Evolutionary conservation across 2,329 filamentous ascomycete genomes (phyloP).

Genomic region (Phaeosphaeriaceae sp.): DNA sequence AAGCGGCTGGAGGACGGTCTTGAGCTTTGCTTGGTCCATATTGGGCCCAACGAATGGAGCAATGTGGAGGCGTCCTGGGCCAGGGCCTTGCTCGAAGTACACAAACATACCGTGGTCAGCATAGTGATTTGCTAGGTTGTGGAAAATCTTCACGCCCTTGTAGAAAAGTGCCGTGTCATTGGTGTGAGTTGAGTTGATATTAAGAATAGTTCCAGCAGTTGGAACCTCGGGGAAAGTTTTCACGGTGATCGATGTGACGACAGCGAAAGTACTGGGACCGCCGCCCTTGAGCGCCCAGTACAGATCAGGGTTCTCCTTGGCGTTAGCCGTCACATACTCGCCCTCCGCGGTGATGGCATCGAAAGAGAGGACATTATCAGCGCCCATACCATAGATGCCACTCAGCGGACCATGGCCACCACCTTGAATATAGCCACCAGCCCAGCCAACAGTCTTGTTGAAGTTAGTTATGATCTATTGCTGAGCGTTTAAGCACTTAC

Average conservation of each 20-base stretch:
- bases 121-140: conserved; percentile 44
- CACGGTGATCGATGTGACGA: conserved; percentile 40
- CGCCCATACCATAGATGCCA: conserved; percentile 46
- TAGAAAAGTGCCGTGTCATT: conserved; percentile 37
- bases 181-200: conserved; percentile 46
- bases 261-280: conserved; percentile 40
- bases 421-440: conserved; percentile 52
- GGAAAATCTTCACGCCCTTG: conserved; percentile 41
- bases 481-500: conserved; percentile 15
- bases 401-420: conserved; percentile 53
- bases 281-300: conserved; percentile 47
- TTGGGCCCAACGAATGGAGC: conserved; percentile 43
- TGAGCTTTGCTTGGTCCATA: conserved; percentile 36
- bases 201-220: conserved; percentile 40
- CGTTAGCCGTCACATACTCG: conserved; percentile 39
- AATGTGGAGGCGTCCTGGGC: conserved; percentile 37
- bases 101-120: conserved; percentile 43
- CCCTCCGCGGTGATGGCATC: conserved; percentile 49
- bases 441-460: conserved; percentile 46
- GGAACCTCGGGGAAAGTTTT: conserved; percentile 45
- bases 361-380: conserved; percentile 48
- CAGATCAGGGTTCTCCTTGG: conserved; percentile 44
- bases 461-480: conserved; percentile 3
- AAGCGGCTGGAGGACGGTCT: conserved; percentile 34
- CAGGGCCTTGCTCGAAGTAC: conserved; percentile 40